These are phyloP conservation scores for Leccinum boreale DNA, from an alignment of 768 basidiomycete species.

Conservation along the genomic window DNA sequence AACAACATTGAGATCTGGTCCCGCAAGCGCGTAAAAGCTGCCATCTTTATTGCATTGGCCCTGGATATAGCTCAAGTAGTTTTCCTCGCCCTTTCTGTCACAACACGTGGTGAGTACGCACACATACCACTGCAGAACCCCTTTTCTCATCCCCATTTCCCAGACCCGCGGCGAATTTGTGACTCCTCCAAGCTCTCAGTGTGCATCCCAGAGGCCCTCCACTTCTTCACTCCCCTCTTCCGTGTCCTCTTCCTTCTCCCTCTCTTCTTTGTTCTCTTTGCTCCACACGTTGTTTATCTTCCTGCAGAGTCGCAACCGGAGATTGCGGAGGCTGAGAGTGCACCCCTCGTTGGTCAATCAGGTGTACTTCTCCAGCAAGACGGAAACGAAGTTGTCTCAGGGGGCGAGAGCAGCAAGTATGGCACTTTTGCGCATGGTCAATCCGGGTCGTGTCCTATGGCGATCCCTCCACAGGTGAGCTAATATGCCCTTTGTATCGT, in stretches of 20 bases:
- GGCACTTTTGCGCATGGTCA: conserved; percentile 56
- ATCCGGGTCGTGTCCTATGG: neutral
- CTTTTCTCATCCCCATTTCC: neutral
- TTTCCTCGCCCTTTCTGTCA: conserved; percentile 43
- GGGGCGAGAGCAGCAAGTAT: conserved; percentile 54
- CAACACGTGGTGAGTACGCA: conserved; percentile 34
- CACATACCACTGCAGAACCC: neutral
- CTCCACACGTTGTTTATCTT: conserved; percentile 65
- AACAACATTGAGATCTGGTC: conserved; percentile 69
- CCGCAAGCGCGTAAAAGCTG: conserved; percentile 51
- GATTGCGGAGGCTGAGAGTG: conserved; percentile 17
- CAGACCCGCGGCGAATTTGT: conserved; percentile 21
- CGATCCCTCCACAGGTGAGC: conserved; percentile 12
- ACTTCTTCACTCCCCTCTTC: conserved; percentile 56
- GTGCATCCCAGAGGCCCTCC: conserved; percentile 39
- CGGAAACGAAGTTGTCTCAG: conserved; percentile 32
- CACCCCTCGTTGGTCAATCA: conserved; percentile 35
- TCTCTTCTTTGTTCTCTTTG: conserved; percentile 56
- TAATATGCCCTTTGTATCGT: neutral
- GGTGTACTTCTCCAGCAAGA: conserved; percentile 57
- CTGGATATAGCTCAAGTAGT: conserved; percentile 61
- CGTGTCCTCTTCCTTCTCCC: conserved; percentile 62
- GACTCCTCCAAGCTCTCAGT: conserved; percentile 20
- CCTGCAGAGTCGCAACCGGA: conserved; percentile 20
- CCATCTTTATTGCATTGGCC: conserved; percentile 49